These are phyloP conservation scores for Colletotrichum abscissum DNA, from an alignment of 2,329 filamentous ascomycete species.

Conservation along the genomic window DNA sequence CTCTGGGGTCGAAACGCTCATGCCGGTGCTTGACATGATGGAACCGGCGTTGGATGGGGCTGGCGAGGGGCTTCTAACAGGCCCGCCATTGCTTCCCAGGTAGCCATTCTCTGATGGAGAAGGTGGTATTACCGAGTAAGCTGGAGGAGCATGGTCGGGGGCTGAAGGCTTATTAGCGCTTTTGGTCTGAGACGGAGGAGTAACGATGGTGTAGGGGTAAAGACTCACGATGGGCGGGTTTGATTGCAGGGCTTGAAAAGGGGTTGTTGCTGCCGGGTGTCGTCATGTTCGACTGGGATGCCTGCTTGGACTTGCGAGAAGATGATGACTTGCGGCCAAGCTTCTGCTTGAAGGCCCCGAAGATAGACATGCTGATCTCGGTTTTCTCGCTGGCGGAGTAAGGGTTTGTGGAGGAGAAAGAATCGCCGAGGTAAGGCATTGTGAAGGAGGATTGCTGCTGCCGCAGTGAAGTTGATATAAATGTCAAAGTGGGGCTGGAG, in stretches of 20 bases:
- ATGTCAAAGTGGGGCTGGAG: not conserved
- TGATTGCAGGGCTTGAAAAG: slow-evolving; percentile 30
- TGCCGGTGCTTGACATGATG: slow-evolving; percentile 33
- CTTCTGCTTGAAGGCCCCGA: slow-evolving; percentile 48
- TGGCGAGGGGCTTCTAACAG: slow-evolving; percentile 33
- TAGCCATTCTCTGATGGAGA: slow-evolving; percentile 16
- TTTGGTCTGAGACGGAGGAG: not conserved
- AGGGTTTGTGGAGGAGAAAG: not conserved
- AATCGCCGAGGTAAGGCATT: slow-evolving; percentile 27
- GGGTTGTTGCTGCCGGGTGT: slow-evolving; percentile 32
- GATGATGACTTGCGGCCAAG: slow-evolving; percentile 42
- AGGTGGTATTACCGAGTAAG: slow-evolving; percentile 42
- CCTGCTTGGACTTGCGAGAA: slow-evolving; percentile 17
- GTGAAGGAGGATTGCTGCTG: not conserved
- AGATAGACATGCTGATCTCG: slow-evolving; percentile 40
- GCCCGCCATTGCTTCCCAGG: slow-evolving; percentile 12
- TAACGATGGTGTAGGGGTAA: not conserved
- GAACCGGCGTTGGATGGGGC: slow-evolving; percentile 36
- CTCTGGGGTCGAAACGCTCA: slow-evolving; percentile 58
- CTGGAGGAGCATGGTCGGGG: slow-evolving; percentile 47
- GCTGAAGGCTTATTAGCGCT: slow-evolving; percentile 32
- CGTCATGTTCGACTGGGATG: slow-evolving; percentile 29
- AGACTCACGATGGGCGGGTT: slow-evolving; percentile 37
- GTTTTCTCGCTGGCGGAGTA: not conserved
- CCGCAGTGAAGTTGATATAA: slow-evolving; percentile 14